Evolutionary conservation across 1,139 yeast species (phyloP).

Genomic region (Lodderomyces orthopsilosis): DNA sequence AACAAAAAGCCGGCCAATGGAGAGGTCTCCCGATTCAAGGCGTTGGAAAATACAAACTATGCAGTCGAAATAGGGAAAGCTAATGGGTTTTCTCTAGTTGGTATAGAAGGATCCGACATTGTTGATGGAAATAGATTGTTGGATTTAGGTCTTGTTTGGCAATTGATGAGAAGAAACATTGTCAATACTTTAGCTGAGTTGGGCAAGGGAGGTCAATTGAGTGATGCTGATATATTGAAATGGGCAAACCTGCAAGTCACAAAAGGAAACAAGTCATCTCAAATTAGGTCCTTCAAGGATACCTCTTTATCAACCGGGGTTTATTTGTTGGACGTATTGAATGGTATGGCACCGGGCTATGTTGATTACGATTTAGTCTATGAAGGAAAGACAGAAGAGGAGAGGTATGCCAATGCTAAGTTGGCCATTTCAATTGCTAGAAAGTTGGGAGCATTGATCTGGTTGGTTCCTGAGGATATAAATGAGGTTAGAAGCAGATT

Average conservation of each 20-base stretch:
- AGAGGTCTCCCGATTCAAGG: conserved; percentile 86
- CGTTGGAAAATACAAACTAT: conserved; percentile 92
- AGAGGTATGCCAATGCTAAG: conserved; percentile 89
- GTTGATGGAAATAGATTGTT: conserved; percentile 89
- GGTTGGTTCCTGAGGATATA: conserved; percentile 99
- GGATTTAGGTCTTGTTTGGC: conserved; percentile 97
- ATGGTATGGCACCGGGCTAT: conserved; percentile 95
- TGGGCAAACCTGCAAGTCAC: conserved; percentile 93
- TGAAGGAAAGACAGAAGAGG: conserved; percentile 72
- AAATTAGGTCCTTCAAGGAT: conserved; percentile 84
- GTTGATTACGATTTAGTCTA: conserved; percentile 92
- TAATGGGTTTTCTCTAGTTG: conserved; percentile 88
- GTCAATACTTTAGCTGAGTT: conserved; percentile 75
- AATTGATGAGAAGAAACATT: conserved; percentile 94
- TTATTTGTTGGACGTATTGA: conserved; percentile 82
- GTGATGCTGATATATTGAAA: conserved; percentile 81
- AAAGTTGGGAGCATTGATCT: conserved; percentile 94
- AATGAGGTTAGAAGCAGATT: conserved; percentile 93
- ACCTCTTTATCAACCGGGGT: conserved; percentile 70
- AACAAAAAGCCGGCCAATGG: conserved; percentile 80
- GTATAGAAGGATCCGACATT: conserved; percentile 97
- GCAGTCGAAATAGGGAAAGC: conserved; percentile 96
- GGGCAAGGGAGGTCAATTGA: conserved; percentile 58
- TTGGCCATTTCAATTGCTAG: conserved; percentile 97
- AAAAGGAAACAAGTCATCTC: conserved; percentile 55